Base-by-base conservation (phyloP, 352 stramenopile genomes). In the Pythium grandisporangium region DNA sequence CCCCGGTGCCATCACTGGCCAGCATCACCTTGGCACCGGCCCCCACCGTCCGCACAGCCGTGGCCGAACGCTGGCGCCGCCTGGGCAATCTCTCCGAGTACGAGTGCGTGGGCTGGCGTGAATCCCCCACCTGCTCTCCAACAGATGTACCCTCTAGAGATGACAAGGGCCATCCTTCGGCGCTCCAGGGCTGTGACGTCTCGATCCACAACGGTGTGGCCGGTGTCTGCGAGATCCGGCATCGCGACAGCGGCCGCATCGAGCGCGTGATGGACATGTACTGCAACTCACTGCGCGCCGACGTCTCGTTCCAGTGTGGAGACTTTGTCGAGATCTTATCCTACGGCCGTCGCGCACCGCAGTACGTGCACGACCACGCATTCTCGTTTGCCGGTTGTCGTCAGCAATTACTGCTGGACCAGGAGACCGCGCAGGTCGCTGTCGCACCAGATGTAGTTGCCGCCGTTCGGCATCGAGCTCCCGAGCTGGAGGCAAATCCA, bases 71-170 rank as follows among this genome's bases (percentile, higher is more conserved):
- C 33, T 69, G 14, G 38, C 40, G 30, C 16, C 30, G 44, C 10
- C 57, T 66, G 10, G 40, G 42, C 29, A 43, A 66, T n/a, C 42
- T 67, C 12, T 36, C 38, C 23, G 55, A 63, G 16, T 67, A 67
- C 42, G 58, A 68, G 45, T 68, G 52, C 42, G 39, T 55, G 14
- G 52, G 27, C 17, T 61, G 52, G 52, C 46, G 48, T 11, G 39
- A 51, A 30, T 52, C 47, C 11, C 39, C 36, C 27, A 42, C 46
- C 34, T 61, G 52, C 29, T 51, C 46, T 16, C 48, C 52, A 6
- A n/a, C n/a, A n/a, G n/a, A n/a, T n/a, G n/a, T n/a, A n/a, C n/a
- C n/a, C n/a, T n/a, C n/a, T n/a, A n/a, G n/a, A n/a, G n/a, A n/a
- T n/a, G n/a, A n/a, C n/a, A 27, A 48, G 11, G 27, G 20, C 2